These are phyloP conservation scores for Claviceps africana DNA, from an alignment of 2,329 filamentous ascomycete species.

Conservation along the genomic window DNA sequence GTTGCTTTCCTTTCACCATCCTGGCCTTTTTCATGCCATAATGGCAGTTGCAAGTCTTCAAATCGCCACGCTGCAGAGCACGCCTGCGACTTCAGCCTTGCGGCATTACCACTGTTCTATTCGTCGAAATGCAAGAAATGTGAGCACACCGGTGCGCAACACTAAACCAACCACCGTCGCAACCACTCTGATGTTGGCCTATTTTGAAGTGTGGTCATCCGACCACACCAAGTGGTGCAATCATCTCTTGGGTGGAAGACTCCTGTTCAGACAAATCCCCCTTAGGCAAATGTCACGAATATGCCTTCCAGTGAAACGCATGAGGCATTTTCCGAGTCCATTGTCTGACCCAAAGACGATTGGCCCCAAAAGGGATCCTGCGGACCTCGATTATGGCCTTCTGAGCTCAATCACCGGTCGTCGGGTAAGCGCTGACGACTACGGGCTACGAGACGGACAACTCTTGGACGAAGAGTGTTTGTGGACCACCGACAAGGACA, in stretches of 20 bases:
- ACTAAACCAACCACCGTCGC: slow-evolving; percentile 73
- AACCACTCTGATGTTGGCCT: slow-evolving; percentile 71
- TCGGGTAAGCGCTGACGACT: slow-evolving; percentile 23
- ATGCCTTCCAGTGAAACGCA: slow-evolving; percentile 48
- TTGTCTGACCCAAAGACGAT: background rate
- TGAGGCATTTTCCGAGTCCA: slow-evolving; percentile 12
- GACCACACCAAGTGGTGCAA: slow-evolving; percentile 95
- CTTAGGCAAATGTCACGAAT: slow-evolving; percentile 58
- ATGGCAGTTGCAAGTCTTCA: slow-evolving; percentile 77
- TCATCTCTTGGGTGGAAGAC: slow-evolving; percentile 72
- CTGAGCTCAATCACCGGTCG: slow-evolving; percentile 28
- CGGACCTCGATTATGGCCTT: slow-evolving; percentile 28
- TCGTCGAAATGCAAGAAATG: slow-evolving; percentile 61
- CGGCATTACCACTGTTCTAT: slow-evolving; percentile 86
- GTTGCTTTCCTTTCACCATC: slow-evolving; percentile 67
- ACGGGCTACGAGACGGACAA: slow-evolving; percentile 20
- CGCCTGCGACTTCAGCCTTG: slow-evolving; percentile 63
- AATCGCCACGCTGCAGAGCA: slow-evolving; percentile 66
- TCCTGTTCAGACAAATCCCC: slow-evolving; percentile 71
- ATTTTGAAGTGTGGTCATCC: slow-evolving; percentile 88
- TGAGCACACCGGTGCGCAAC: slow-evolving; percentile 54
- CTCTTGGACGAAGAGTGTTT: slow-evolving; percentile 11
- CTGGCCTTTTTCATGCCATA: slow-evolving; percentile 82
- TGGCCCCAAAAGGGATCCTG: slow-evolving; percentile 15
- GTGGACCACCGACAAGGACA: slow-evolving; percentile 41